These are phyloP conservation scores for Penicillium sp. DNA, from an alignment of 2,329 filamentous ascomycete species.

Conservation along the genomic window DNA sequence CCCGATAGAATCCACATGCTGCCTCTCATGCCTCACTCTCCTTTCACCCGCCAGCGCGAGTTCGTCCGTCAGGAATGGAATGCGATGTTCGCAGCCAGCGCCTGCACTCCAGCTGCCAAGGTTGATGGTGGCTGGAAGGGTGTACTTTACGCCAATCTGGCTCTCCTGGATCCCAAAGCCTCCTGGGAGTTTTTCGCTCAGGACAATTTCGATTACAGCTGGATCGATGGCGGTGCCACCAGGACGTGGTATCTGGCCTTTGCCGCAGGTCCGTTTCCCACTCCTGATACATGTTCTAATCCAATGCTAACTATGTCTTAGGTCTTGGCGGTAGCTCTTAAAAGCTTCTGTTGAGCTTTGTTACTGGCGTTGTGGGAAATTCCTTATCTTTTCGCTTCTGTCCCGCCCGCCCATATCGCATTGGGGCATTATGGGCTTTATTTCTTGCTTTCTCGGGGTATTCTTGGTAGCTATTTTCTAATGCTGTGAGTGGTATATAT, in stretches of 20 bases:
- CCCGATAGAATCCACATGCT: slow-evolving; percentile 72
- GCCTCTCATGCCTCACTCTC: slow-evolving; percentile 62
- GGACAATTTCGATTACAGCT: slow-evolving; percentile 58
- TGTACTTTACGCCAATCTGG: slow-evolving; percentile 74
- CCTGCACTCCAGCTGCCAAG: slow-evolving; percentile 50
- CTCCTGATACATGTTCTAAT: neutral
- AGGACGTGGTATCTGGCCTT: slow-evolving; percentile 80
- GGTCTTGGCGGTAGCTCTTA: neutral
- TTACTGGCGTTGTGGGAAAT: slow-evolving; percentile 1
- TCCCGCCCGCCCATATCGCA: neutral
- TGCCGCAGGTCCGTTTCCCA: slow-evolving; percentile 54
- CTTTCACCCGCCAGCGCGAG: slow-evolving; percentile 57
- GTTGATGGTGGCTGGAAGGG: slow-evolving; percentile 78
- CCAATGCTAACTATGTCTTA: slow-evolving; percentile 4
- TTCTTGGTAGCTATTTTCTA: slow-evolving; percentile 3
- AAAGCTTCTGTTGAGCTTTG: neutral
- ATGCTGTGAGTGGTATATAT: neutral
- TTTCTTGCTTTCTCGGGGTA: neutral
- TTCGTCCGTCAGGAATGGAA: slow-evolving; percentile 84
- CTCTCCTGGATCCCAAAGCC: slow-evolving; percentile 63
- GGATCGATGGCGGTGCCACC: slow-evolving; percentile 70
- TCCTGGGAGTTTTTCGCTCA: slow-evolving; percentile 71
- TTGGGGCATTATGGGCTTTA: neutral
- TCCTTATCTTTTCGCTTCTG: neutral
- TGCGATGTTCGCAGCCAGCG: slow-evolving; percentile 64